phyloP scores from a whole-genome alignment of 371 early-diverging fungal genomes.

The Syncephalastrum monosporum region DNA sequence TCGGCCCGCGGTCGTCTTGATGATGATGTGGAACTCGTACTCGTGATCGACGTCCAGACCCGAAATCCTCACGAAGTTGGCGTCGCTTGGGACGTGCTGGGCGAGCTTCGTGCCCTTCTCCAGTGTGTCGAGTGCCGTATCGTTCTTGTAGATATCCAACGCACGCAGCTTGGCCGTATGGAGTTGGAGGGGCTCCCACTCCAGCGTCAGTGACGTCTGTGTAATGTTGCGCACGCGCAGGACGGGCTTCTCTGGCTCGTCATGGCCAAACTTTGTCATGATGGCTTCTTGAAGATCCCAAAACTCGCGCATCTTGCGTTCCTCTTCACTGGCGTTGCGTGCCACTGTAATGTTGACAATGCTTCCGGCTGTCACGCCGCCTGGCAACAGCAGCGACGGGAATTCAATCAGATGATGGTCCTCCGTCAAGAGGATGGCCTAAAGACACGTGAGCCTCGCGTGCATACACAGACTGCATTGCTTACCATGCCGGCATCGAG shows the following conservation, averaged over 20 bases:
- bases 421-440: conserved; percentile 89
- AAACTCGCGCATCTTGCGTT: conserved; percentile 78
- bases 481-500: conserved; percentile 87
- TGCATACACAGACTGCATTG: conserved; percentile 5
- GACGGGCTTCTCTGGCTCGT: conserved; percentile 76
- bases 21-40: conserved; percentile 82
- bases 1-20: conserved; percentile 88
- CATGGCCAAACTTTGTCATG: conserved; percentile 73
- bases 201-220: conserved; percentile 86
- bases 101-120: neutral
- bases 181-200: conserved; percentile 87
- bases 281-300: conserved; percentile 84
- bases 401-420: conserved; percentile 98
- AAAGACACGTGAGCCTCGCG: neutral
- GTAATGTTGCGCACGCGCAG: conserved; percentile 79
- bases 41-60: conserved; percentile 88
- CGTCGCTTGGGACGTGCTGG: conserved; percentile 54
- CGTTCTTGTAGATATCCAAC: conserved; percentile 86
- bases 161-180: conserved; percentile 78
- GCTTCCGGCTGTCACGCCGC: conserved; percentile 89
- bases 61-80: conserved; percentile 75
- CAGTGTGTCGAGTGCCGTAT: conserved; percentile 40
- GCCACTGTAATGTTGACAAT: conserved; percentile 92
- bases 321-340: conserved; percentile 85
- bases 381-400: conserved; percentile 93